Evolutionary conservation across 2,329 filamentous ascomycete species (phyloP).

Genomic region (Sclerotinia minor): DNA sequence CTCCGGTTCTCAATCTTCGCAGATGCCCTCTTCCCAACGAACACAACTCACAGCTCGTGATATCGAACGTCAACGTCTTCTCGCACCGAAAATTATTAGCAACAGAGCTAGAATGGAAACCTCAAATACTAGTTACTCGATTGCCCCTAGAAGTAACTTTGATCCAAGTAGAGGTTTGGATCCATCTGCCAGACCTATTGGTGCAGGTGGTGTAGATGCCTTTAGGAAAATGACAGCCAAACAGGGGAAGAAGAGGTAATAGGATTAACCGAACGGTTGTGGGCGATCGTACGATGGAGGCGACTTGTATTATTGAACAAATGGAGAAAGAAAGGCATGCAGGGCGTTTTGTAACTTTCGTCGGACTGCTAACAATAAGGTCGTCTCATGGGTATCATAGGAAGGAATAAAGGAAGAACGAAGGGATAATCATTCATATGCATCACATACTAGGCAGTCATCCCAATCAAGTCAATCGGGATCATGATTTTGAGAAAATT

Average conservation of each 20-base stretch:
- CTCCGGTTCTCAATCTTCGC: conserved; percentile 37
- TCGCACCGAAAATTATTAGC: conserved; percentile 54
- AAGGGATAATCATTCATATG: conserved; percentile 14
- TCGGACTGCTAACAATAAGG: conserved; percentile 10
- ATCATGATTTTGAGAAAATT: conserved; percentile 2
- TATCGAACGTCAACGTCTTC: conserved; percentile 56
- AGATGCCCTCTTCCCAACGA: conserved; percentile 36
- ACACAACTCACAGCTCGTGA: conserved; percentile 37
- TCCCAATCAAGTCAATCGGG: background rate
- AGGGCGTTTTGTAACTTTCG: conserved; percentile 18
- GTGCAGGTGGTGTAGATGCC: conserved; percentile 62
- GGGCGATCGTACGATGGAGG: background rate
- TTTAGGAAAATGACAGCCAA: conserved; percentile 67
- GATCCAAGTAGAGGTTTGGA: conserved; percentile 53
- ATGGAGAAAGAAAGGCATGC: conserved; percentile 5
- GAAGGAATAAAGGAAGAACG: conserved; percentile 7
- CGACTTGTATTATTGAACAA: conserved; percentile 16
- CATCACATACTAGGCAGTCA: conserved; percentile 5
- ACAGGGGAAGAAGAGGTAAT: conserved; percentile 48
- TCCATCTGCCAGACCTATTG: conserved; percentile 55
- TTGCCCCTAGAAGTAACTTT: conserved; percentile 56
- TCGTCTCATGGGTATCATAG: conserved; percentile 16
- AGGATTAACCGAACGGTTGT: background rate
- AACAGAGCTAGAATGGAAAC: conserved; percentile 55
- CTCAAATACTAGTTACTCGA: conserved; percentile 41